A percentile compares a stretch with the other conserved stretches of the same genome.
These are phyloP conservation scores for Neohortaea acidophila DNA, from an alignment of 495 filamentous ascomycete species.

Conservation along the genomic window DNA sequence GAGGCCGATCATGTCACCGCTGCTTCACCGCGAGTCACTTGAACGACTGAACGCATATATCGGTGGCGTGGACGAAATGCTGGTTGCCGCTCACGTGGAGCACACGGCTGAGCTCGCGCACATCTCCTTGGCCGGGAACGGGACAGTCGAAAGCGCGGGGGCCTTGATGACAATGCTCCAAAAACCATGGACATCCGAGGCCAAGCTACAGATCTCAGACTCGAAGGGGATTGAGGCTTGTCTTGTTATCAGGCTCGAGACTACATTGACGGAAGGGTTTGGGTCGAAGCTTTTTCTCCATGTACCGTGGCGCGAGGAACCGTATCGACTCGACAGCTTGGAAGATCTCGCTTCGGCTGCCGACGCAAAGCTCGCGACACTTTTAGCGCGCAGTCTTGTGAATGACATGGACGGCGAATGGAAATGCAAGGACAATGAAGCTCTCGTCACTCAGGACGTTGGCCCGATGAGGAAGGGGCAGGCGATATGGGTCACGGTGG, in stretches of 20 bases:
- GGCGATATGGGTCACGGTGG: slow-evolving; percentile 5
- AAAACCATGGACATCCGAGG: slow-evolving; percentile 7
- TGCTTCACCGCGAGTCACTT: slow-evolving; percentile 5
- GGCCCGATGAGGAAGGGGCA: background rate
- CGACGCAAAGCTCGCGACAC: slow-evolving; percentile 2
- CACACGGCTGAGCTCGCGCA: background rate
- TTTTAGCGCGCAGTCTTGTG: background rate
- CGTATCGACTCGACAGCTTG: slow-evolving; percentile 2
- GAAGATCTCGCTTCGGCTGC: slow-evolving; percentile 1
- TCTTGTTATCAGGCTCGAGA: slow-evolving; percentile 1
- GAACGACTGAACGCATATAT: slow-evolving; percentile 4
- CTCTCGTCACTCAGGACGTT: slow-evolving; percentile 2
- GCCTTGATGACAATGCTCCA: slow-evolving; percentile 2
- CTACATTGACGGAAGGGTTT: slow-evolving; percentile 4
- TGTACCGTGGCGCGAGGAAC: background rate
- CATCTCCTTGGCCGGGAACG: background rate
- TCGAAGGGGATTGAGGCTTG: background rate
- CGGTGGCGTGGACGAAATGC: background rate
- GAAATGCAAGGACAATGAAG: slow-evolving; percentile 8
- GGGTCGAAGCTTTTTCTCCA: slow-evolving; percentile 4
- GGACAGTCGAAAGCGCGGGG: background rate
- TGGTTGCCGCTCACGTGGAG: slow-evolving; percentile 4
- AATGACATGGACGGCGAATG: background rate
- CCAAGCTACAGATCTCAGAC: background rate
- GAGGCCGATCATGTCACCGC: slow-evolving; percentile 11